Base-by-base conservation (phyloP, 78 protist species). In the Guillardia theta region DNA sequence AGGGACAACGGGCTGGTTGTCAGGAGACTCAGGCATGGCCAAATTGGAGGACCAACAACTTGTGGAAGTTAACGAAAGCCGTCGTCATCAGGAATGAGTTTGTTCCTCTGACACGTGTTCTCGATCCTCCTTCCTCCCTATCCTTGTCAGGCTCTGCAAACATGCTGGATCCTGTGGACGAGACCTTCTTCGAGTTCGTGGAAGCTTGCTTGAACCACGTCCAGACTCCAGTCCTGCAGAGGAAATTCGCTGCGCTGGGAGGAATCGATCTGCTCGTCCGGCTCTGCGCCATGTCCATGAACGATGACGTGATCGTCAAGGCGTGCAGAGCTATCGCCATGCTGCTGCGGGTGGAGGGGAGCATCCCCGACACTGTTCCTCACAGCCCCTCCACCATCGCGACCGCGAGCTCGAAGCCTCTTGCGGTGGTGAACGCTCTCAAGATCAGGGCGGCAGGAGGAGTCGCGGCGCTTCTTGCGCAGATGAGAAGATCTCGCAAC, bases 121-220 rank as follows among this genome's bases (percentile, higher is more conserved):
- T n/a, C n/a, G n/a, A n/a, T n/a, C n/a, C n/a, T n/a, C n/a, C n/a
- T n/a, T n/a, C n/a, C n/a, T n/a, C n/a, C n/a, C n/a, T n/a, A n/a
- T n/a, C n/a, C n/a, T n/a, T n/a, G 27, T 9, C 27, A 30, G 70
- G 21, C 70, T 58, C 70, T 1, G 1, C 27, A 1, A 30, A 8
- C 70, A 70, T 70, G 83, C 83, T 70, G 9, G 83, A 70, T 43
- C 83, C 83, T 1, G 83, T 70, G 9, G 83, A 70, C 83, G 83
- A 70, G 41, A 70, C 83, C 41, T 70, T 70, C 41, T 70, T 70
- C 41, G 83, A 70, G 83, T 70, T 70, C 41, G 83, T 70, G 83
- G 83, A 70, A 24, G 41, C 83, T 36, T 33, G 83, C 22, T 43
- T 70, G 36, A 70, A 70, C 36, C 83, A 70, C 36, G 83, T 70